A percentile compares a stretch with the other conserved stretches of the same genome.
Evolutionary conservation across 306 rosid genomes (phyloP).

Genomic region (Quercus robur): DNA sequence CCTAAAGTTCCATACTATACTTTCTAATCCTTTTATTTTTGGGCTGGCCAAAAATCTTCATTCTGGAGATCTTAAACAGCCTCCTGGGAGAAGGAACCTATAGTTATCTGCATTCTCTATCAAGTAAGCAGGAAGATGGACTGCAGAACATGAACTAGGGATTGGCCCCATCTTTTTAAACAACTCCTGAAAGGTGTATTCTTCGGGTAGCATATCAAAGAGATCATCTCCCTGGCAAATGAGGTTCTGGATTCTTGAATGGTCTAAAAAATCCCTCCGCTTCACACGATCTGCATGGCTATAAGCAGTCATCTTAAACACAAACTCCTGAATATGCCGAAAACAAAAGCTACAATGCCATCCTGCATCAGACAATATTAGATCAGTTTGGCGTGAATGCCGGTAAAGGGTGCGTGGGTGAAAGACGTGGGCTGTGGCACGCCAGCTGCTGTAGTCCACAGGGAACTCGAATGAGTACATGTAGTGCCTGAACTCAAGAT

Average conservation of each 20-base stretch:
- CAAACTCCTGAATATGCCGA: slow-evolving; percentile 60
- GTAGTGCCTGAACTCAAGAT: slow-evolving; percentile 83
- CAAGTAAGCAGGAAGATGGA: slow-evolving; percentile 82
- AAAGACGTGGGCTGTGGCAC: slow-evolving; percentile 63
- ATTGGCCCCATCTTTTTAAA: slow-evolving; percentile 79
- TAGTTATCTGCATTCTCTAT: slow-evolving; percentile 72
- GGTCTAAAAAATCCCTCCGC: slow-evolving; percentile 48
- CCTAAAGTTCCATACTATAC: background rate
- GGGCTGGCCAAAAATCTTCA: slow-evolving; percentile 5
- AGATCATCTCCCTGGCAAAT: slow-evolving; percentile 80
- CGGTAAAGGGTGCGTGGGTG: slow-evolving; percentile 49
- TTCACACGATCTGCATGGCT: slow-evolving; percentile 93
- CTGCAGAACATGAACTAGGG: slow-evolving; percentile 80
- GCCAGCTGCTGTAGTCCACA: slow-evolving; percentile 88
- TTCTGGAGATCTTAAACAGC: slow-evolving; percentile 64
- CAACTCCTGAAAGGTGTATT: slow-evolving; percentile 70
- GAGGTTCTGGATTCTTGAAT: slow-evolving; percentile 65
- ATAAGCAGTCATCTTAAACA: slow-evolving; percentile 87
- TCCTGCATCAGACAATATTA: slow-evolving; percentile 73
- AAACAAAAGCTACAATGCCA: slow-evolving; percentile 99
- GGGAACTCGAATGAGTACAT: slow-evolving; percentile 93
- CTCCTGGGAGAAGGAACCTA: slow-evolving; percentile 87
- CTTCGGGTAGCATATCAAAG: slow-evolving; percentile 89
- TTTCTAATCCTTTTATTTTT: background rate
- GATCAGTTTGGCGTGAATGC: slow-evolving; percentile 62